Evolutionary conservation across 768 basidiomycete species (phyloP).

Genomic region (Serendipita indica): DNA sequence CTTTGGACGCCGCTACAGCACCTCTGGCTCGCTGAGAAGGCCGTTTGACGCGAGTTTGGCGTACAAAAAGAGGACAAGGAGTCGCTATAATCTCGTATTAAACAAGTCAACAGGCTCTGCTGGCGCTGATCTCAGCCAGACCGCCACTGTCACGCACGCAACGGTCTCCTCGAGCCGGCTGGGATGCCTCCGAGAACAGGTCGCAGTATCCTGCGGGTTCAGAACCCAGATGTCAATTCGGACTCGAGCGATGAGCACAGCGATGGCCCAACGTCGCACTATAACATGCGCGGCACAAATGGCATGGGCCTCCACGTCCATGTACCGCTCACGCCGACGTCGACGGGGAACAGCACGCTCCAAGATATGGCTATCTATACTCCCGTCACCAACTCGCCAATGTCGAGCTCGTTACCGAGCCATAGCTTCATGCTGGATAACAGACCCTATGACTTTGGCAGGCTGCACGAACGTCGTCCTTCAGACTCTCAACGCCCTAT

Average conservation of each 20-base stretch:
- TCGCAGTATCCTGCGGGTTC: background rate
- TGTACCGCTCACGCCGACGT: background rate
- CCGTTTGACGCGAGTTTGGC: too few species aligned
- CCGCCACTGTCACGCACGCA: background rate
- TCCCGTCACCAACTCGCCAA: background rate
- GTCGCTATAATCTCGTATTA: too few species aligned
- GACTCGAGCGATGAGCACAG: conserved; percentile 4
- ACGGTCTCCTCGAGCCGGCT: background rate
- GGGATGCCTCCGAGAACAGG: conserved; percentile 4
- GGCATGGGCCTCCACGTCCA: background rate
- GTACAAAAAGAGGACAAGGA: too few species aligned
- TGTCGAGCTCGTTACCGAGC: background rate
- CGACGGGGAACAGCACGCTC: conserved; percentile 1
- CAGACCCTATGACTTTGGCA: background rate
- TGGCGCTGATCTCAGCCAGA: background rate
- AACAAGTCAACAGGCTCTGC: background rate
- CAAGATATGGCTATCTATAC: background rate
- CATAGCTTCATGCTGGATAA: conserved; percentile 4
- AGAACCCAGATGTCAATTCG: conserved; percentile 1
- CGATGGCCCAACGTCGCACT: background rate
- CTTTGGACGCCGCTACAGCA: too few species aligned
- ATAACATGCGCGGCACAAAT: background rate
- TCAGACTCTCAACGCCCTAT: conserved; percentile 3
- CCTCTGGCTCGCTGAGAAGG: too few species aligned
- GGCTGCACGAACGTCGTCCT: conserved; percentile 6